Conservation (phyloP, 78 protist species). For the Acrasis kona region DNA sequence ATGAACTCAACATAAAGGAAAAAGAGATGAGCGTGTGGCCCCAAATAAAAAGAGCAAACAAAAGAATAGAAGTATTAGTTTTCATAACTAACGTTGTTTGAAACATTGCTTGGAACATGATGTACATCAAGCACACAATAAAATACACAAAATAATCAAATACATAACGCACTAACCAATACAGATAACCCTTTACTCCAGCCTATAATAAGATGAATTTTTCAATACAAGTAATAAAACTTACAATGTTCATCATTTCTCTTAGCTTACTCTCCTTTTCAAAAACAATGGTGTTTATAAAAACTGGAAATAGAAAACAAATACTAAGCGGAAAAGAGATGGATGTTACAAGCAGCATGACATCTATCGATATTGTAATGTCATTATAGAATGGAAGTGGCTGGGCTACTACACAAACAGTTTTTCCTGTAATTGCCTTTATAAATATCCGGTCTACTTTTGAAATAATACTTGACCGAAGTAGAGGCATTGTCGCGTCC, state of each 20-base stretch:
- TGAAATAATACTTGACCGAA: no score
- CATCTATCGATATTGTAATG: neutral
- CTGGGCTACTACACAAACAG: neutral
- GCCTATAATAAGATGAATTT: no score
- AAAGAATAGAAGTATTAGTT: neutral
- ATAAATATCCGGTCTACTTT: no score
- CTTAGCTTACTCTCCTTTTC: neutral
- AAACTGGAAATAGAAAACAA: neutral
- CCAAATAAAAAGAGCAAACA: neutral
- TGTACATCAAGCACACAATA: slow-evolving; percentile 10
- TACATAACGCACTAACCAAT: slow-evolving; percentile 50
- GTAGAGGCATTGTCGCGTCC: no score
- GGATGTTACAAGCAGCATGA: neutral
- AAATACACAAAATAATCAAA: slow-evolving; percentile 27
- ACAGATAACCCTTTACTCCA: slow-evolving; percentile 25
- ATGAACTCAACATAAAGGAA: slow-evolving; percentile 5
- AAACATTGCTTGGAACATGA: neutral
- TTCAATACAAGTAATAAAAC: no score
- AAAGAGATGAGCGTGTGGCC: neutral
- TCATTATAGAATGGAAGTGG: neutral
- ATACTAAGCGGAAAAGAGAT: neutral
- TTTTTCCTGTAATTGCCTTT: no score
- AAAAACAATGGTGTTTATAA: neutral
- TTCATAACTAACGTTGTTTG: slow-evolving; percentile 13
- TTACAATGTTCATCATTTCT: slow-evolving; percentile 15